These are phyloP conservation scores for Penicillium macrosclerotiorum DNA, from an alignment of 495 filamentous ascomycete species.

Conservation along the genomic window DNA sequence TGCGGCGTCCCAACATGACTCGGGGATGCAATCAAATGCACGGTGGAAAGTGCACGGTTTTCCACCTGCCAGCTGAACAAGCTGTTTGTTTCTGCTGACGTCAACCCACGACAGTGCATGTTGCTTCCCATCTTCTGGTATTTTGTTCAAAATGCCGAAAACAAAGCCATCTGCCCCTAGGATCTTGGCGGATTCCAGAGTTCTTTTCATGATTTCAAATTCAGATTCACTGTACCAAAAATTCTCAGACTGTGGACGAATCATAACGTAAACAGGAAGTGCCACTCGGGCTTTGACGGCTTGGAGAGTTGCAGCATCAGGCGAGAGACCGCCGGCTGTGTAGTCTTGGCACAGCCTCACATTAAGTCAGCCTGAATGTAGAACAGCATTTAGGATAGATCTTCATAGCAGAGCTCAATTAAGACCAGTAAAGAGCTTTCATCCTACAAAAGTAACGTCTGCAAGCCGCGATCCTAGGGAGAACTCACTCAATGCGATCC, in stretches of 20 bases:
- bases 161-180: conserved; percentile 48
- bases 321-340: conserved; percentile 27
- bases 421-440: no score
- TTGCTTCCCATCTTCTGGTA: neutral
- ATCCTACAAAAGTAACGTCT: no score
- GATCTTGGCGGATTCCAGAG: conserved; percentile 29
- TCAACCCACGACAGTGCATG: conserved; percentile 27
- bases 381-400: no score
- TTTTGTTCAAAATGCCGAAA: conserved; percentile 40
- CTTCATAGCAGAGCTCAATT: no score
- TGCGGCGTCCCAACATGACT: conserved; percentile 23
- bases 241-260: conserved; percentile 40
- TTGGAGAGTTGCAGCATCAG: conserved; percentile 12
- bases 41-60: conserved; percentile 54
- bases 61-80: conserved; percentile 38
- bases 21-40: conserved; percentile 46
- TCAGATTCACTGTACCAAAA: conserved; percentile 42
- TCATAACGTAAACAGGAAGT: conserved; percentile 51
- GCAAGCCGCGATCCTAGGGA: neutral
- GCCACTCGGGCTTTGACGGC: conserved; percentile 24
- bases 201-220: conserved; percentile 39
- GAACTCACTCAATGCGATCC: conserved; percentile 46
- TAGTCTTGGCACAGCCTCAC: conserved; percentile 32
- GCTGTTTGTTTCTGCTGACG: conserved; percentile 27
- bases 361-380: conserved; percentile 1